Conservation (phyloP, 306 rosid species). For the Dalbergia cultrata region DNA sequence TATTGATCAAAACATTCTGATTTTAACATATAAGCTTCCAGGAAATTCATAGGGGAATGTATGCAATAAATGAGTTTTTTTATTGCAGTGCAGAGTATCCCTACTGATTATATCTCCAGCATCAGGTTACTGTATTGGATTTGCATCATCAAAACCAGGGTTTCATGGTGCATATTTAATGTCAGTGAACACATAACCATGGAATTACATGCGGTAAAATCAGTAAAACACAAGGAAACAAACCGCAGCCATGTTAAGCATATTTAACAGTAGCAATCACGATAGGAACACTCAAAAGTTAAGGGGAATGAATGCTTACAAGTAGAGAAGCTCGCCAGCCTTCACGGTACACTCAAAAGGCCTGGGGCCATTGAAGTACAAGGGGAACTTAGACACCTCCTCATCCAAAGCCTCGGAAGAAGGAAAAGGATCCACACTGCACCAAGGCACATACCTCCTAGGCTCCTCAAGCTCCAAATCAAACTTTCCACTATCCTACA, state of each 20-base stretch:
- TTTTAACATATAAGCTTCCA: not conserved
- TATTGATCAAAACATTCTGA: not conserved
- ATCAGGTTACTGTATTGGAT: not conserved
- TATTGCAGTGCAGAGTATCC: not conserved
- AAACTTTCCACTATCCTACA: slow-evolving; percentile 67
- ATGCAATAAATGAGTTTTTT: not conserved
- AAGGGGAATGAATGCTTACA: slow-evolving; percentile 55
- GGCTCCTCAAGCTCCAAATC: slow-evolving; percentile 73
- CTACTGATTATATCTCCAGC: not conserved
- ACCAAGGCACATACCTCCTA: slow-evolving; percentile 78
- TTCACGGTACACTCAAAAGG: slow-evolving; percentile 74
- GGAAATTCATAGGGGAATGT: not conserved
- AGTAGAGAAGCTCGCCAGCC: slow-evolving; percentile 88
- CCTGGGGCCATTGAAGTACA: slow-evolving; percentile 71
- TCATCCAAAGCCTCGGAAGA: slow-evolving; percentile 51
- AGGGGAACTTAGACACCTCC: slow-evolving; percentile 63
- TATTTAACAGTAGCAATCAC: slow-evolving; percentile 1
- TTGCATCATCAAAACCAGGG: not conserved
- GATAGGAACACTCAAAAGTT: slow-evolving; percentile 18
- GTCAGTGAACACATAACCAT: not conserved
- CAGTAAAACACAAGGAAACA: slow-evolving; percentile 1
- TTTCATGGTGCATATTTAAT: not conserved
- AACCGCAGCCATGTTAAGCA: slow-evolving; percentile 20
- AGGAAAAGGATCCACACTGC: slow-evolving; percentile 82
- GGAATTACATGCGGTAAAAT: not conserved